Evolutionary conservation across 2,329 filamentous ascomycete species (phyloP).

Genomic region (Trichophyton verrucosum): DNA sequence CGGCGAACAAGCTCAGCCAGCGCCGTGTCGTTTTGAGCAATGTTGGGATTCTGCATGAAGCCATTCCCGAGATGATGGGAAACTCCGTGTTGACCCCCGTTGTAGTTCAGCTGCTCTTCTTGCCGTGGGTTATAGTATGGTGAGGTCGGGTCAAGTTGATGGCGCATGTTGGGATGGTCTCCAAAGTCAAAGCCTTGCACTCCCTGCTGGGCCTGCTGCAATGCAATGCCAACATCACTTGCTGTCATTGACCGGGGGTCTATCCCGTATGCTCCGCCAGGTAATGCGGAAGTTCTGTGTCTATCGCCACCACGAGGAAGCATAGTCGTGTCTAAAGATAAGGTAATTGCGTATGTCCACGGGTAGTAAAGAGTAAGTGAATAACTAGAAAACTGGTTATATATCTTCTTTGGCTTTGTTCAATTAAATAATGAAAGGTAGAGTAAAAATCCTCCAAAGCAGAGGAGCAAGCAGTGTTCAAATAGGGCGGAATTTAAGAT

Average conservation of each 20-base stretch:
- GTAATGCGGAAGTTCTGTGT: conserved; percentile 12
- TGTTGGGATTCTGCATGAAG: neutral
- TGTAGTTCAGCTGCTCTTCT: neutral
- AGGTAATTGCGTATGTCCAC: neutral
- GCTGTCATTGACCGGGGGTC: conserved; percentile 13
- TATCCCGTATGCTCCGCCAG: conserved; percentile 12
- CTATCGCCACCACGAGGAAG: conserved; percentile 10
- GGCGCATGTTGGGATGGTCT: neutral
- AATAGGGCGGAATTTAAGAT: neutral
- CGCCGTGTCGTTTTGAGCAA: neutral
- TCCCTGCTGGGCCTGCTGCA: conserved; percentile 14
- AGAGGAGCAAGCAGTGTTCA: neutral
- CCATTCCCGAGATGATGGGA: neutral
- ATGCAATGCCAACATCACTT: conserved; percentile 14
- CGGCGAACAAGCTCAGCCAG: conserved; percentile 12
- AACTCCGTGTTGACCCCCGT: neutral
- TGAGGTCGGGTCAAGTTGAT: neutral
- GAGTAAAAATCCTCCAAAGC: neutral
- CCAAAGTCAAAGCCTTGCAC: conserved; percentile 12
- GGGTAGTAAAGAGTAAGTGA: neutral
- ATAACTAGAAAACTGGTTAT: no score
- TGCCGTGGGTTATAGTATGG: neutral
- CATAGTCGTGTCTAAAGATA: neutral
- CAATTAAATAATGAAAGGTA: neutral
- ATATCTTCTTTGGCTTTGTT: neutral